Percentiles rank a stretch among this genome's conserved stretches.
Conservation (phyloP, 495 filamentous ascomycete species). For the Annulohypoxylon maeteangense region DNA sequence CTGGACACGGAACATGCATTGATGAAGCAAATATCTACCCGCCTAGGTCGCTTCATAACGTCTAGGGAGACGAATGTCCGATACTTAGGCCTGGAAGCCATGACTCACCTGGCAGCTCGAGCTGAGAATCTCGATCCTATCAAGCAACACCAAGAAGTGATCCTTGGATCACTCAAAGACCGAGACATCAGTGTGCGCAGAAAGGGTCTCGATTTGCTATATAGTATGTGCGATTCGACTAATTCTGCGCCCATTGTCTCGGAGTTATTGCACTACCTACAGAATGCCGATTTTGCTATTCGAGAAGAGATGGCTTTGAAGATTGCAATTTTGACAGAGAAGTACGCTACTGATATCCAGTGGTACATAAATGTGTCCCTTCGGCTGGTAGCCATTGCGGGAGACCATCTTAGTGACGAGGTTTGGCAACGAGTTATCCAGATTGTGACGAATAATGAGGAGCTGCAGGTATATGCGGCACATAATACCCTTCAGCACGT, state of each 20-base stretch:
- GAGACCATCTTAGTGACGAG: slow-evolving; percentile 98
- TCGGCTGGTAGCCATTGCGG: slow-evolving; percentile 93
- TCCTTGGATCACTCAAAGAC: slow-evolving; percentile 92
- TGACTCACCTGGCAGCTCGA: slow-evolving; percentile 97
- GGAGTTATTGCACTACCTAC: slow-evolving; percentile 92
- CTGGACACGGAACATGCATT: slow-evolving; percentile 95
- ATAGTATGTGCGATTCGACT: slow-evolving; percentile 98
- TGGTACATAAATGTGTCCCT: slow-evolving; percentile 99
- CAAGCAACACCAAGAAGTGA: slow-evolving; percentile 97
- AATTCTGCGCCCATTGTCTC: slow-evolving; percentile 93
- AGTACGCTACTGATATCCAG: slow-evolving; percentile 96
- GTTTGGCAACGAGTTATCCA: slow-evolving; percentile 99
- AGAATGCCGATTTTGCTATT: slow-evolving; percentile 96
- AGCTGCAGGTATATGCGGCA: slow-evolving; percentile 95
- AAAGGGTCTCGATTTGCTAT: slow-evolving; percentile 94
- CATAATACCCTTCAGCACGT: slow-evolving; percentile 90
- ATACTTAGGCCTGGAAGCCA: slow-evolving; percentile 95
- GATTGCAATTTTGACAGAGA: slow-evolving; percentile 97
- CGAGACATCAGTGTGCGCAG: slow-evolving; percentile 96
- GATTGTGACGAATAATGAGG: slow-evolving; percentile 99
- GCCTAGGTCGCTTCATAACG: slow-evolving; percentile 94
- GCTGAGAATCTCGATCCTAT: slow-evolving; percentile 96
- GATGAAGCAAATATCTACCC: slow-evolving; percentile 96
- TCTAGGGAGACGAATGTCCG: slow-evolving; percentile 98
- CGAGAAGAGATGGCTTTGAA: slow-evolving; percentile 99